Percentiles rank a stretch among this genome's conserved stretches.
These are phyloP conservation scores for Scheffersomyces parashehatae DNA, from an alignment of 1,139 yeast species.

Conservation along the genomic window DNA sequence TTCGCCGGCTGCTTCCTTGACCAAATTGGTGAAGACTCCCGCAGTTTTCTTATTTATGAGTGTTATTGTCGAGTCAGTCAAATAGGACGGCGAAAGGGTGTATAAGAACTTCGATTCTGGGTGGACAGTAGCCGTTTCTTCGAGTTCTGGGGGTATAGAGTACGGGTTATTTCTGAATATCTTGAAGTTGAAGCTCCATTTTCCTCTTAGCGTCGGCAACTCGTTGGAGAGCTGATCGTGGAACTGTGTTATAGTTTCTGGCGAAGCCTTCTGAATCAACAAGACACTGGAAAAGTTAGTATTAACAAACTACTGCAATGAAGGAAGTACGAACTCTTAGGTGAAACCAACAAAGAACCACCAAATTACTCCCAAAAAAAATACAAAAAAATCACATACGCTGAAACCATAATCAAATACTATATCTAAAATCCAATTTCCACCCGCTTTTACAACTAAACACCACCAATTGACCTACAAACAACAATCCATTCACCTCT, in stretches of 20 bases:
- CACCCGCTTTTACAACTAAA: no score
- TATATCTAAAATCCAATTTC: slow-evolving; percentile 2
- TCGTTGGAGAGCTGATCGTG: slow-evolving; percentile 69
- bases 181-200: slow-evolving; percentile 66
- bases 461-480: no score
- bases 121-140: slow-evolving; percentile 22
- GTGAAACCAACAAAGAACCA: neutral
- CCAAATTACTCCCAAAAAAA: neutral
- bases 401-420: slow-evolving; percentile 28
- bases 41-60: slow-evolving; percentile 51
- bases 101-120: slow-evolving; percentile 53
- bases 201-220: slow-evolving; percentile 57
- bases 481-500: no score
- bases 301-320: neutral
- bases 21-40: slow-evolving; percentile 43
- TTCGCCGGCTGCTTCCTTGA: slow-evolving; percentile 37
- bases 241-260: slow-evolving; percentile 63
- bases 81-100: slow-evolving; percentile 57
- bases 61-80: slow-evolving; percentile 48
- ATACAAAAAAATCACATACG: slow-evolving; percentile 16
- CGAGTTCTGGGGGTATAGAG: slow-evolving; percentile 44
- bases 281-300: slow-evolving; percentile 38
- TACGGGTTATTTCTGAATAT: slow-evolving; percentile 63
- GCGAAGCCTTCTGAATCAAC: slow-evolving; percentile 56
- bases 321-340: slow-evolving; percentile 1